These are phyloP conservation scores for Reutealis trisperma DNA, from an alignment of 345 rosid species.

Conservation along the genomic window DNA sequence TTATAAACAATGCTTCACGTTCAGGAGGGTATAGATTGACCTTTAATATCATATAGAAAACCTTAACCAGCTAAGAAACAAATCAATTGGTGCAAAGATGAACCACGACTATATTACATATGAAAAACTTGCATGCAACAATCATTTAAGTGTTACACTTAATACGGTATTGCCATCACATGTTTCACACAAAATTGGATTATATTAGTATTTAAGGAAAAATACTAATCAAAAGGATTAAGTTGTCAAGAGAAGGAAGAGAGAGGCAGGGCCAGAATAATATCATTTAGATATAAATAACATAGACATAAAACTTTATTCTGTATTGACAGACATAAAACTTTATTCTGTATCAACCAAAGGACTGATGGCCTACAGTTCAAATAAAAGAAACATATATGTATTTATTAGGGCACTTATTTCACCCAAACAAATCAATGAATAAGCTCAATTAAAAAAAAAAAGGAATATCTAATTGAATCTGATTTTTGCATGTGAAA, in stretches of 20 bases:
- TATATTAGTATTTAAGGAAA: background rate
- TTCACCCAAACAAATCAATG: background rate
- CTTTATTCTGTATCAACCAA: background rate
- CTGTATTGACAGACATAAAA: background rate
- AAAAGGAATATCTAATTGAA: background rate
- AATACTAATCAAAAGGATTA: background rate
- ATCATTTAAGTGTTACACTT: background rate
- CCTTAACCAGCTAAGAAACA: background rate
- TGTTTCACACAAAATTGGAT: background rate
- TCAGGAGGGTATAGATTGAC: background rate
- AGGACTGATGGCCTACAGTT: background rate
- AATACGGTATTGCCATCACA: background rate
- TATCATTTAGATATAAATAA: background rate
- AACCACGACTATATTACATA: background rate
- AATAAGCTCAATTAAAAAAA: background rate
- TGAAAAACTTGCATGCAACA: no score
- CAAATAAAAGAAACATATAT: background rate
- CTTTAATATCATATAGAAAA: background rate
- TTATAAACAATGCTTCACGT: constrained; percentile 12
- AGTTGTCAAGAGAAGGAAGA: background rate
- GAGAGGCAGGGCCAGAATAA: background rate
- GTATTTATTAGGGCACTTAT: background rate
- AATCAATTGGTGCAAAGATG: background rate
- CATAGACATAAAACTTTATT: background rate
- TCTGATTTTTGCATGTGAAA: background rate